A percentile compares a stretch with the other conserved stretches of the same genome.
These are phyloP conservation scores for Alternaria metachromatica DNA, from an alignment of 2,329 filamentous ascomycete genomes.

Conservation along the genomic window DNA sequence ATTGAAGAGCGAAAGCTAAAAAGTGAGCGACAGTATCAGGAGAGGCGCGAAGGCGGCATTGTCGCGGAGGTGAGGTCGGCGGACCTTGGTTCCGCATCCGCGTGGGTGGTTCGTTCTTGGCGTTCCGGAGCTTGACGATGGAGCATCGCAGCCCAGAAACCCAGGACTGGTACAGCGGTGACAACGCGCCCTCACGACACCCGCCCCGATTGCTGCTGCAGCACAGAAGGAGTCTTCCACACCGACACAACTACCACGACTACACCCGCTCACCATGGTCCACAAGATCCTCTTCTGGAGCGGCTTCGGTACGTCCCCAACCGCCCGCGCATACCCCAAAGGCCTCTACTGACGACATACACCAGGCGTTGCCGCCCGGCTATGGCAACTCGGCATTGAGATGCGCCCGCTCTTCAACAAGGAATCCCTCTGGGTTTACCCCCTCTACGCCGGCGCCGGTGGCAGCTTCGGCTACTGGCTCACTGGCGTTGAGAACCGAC, in stretches of 20 bases:
- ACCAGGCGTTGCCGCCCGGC: slow-evolving; percentile 84
- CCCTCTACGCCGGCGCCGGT: slow-evolving; percentile 82
- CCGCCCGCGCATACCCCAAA: slow-evolving; percentile 18
- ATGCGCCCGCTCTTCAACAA: slow-evolving; percentile 93
- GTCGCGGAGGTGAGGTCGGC: slow-evolving; percentile 13
- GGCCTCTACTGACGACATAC: slow-evolving; percentile 27
- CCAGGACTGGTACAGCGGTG: slow-evolving; percentile 27
- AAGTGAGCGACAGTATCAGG: slow-evolving; percentile 1
- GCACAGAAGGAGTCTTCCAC: slow-evolving; percentile 13
- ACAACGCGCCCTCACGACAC: slow-evolving; percentile 33
- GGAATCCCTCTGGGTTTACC: slow-evolving; percentile 88
- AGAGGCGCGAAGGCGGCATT: slow-evolving; percentile 2
- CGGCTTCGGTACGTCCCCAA: slow-evolving; percentile 78
- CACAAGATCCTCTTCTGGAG: slow-evolving; percentile 78
- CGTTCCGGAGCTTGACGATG: slow-evolving; percentile 11
- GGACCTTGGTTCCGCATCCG: slow-evolving; percentile 25
- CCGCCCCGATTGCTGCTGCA: slow-evolving; percentile 18
- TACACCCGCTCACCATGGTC: slow-evolving; percentile 50
- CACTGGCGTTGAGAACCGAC: slow-evolving; percentile 84
- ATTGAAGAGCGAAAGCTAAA: slow-evolving; percentile 3
- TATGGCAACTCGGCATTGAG: slow-evolving; percentile 98
- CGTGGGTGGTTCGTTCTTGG: slow-evolving; percentile 22
- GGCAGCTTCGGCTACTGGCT: slow-evolving; percentile 98
- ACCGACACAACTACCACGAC: slow-evolving; percentile 5
- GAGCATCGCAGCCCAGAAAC: slow-evolving; percentile 28